Evolutionary conservation across 2,329 filamentous ascomycete genomes (phyloP).

Genomic region (Ascosphaera pollenicola): DNA sequence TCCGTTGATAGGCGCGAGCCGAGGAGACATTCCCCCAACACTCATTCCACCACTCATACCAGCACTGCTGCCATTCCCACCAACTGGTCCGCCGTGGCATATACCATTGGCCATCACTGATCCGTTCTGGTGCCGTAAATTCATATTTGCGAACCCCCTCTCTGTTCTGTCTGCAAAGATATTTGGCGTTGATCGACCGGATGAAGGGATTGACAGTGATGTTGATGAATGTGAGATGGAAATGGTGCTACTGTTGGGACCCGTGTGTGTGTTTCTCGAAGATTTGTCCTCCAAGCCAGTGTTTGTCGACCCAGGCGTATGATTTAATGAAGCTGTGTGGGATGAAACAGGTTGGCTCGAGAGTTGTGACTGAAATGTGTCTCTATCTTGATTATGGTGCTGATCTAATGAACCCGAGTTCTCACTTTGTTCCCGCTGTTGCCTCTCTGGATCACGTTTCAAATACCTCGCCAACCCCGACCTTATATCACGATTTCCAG

Average conservation of each 20-base stretch:
- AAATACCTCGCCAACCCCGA: background rate
- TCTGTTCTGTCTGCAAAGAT: background rate
- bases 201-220: background rate
- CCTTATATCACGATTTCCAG: background rate
- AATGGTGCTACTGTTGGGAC: background rate
- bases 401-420: no score
- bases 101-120: background rate
- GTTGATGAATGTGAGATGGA: background rate
- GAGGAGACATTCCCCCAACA: background rate
- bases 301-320: background rate
- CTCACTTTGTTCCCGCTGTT: background rate
- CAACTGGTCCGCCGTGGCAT: background rate
- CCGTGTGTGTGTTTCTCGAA: background rate
- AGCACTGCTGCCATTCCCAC: slow-evolving; percentile 2
- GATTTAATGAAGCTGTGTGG: background rate
- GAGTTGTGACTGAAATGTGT: no score
- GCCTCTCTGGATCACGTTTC: background rate
- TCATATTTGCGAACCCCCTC: background rate
- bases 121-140: background rate
- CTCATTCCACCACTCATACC: slow-evolving; percentile 16
- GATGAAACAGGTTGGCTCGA: no score
- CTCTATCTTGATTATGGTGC: no score
- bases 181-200: background rate
- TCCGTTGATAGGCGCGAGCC: background rate
- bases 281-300: background rate